A percentile compares a stretch with the other conserved stretches of the same genome.
Conservation (phyloP, 23 red algal genomes). For the Agarophyton chilense region DNA sequence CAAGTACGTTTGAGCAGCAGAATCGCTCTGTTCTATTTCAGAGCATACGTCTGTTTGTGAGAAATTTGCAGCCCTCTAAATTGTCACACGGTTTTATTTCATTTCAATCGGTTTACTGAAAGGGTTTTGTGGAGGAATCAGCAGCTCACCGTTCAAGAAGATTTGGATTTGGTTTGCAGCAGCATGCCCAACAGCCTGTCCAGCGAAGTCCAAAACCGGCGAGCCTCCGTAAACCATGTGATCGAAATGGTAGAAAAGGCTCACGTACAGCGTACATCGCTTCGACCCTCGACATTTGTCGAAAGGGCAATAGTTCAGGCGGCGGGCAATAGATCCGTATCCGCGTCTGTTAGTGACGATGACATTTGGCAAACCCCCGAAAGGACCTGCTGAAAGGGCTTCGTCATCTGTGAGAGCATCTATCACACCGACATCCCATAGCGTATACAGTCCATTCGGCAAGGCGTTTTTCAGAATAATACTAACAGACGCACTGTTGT, state of each 20-base stretch:
- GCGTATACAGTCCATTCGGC: conserved; percentile 12
- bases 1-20: too few species aligned
- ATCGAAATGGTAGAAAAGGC: conserved; percentile 33
- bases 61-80: too few species aligned
- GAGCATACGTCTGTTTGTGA: too few species aligned
- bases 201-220: conserved; percentile 19
- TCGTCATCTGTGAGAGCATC: conserved; percentile 13
- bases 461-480: conserved; percentile 2
- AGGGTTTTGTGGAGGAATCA: conserved; percentile 41
- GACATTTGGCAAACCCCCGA: conserved; percentile 36
- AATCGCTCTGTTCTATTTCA: too few species aligned
- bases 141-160: conserved; percentile 21
- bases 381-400: conserved; percentile 15
- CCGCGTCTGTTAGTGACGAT: conserved; percentile 4
- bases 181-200: conserved; percentile 18
- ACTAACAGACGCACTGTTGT: neutral
- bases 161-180: conserved; percentile 18
- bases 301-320: conserved; percentile 19
- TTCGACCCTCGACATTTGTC: conserved; percentile 1
- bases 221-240: conserved; percentile 29
- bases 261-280: conserved; percentile 31
- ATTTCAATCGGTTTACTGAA: too few species aligned
- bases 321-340: neutral
- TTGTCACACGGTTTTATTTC: too few species aligned
- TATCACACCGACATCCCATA: conserved; percentile 31